These are phyloP conservation scores for Cercospora sojina DNA, from an alignment of 2,329 filamentous ascomycete species.

Conservation along the genomic window DNA sequence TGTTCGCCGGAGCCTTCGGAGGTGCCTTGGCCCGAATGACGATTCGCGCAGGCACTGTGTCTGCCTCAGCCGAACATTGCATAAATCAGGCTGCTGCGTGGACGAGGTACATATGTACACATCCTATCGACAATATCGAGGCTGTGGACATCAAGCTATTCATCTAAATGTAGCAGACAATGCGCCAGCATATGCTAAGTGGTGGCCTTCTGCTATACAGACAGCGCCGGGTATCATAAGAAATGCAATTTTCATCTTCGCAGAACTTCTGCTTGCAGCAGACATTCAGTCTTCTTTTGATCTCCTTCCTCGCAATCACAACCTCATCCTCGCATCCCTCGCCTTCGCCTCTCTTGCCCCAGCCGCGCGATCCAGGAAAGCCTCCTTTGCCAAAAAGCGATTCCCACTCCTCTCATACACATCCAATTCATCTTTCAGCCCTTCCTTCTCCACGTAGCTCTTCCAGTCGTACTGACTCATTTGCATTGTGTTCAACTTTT, in stretches of 20 bases:
- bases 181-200: background rate
- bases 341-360: slow-evolving; percentile 57
- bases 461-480: slow-evolving; percentile 67
- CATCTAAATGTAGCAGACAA: background rate
- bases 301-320: slow-evolving; percentile 4
- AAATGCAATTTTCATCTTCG: slow-evolving; percentile 16
- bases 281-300: background rate
- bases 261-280: background rate
- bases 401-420: slow-evolving; percentile 62
- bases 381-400: slow-evolving; percentile 61
- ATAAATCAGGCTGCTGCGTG: background rate
- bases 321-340: slow-evolving; percentile 51
- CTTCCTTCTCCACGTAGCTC: slow-evolving; percentile 59
- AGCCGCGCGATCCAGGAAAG: slow-evolving; percentile 61
- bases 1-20: background rate
- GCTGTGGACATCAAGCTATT: background rate
- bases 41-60: background rate
- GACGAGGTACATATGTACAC: background rate
- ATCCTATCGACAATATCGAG: background rate
- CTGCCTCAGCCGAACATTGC: background rate
- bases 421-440: slow-evolving; percentile 61
- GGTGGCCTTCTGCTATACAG: background rate
- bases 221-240: slow-evolving; percentile 16
- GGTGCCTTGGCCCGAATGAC: background rate
- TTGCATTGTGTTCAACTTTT: slow-evolving; percentile 65